phyloP scores from a whole-genome alignment of 768 basidiomycete species.

The Kwoniella newhampshirensis region DNA sequence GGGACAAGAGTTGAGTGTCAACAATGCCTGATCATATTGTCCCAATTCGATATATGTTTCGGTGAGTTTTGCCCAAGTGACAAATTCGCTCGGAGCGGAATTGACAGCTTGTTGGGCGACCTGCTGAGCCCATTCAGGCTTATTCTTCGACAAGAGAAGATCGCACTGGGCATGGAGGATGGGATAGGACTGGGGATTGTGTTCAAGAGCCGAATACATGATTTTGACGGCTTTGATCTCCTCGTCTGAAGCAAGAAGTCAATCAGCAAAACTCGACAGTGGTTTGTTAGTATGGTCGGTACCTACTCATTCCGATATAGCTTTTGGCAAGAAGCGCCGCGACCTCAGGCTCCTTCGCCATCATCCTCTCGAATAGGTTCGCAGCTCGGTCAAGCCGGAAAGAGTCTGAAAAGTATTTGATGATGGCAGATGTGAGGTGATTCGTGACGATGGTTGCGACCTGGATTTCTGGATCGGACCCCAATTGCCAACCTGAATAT shows the following conservation, averaged over 20 bases:
- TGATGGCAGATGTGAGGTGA: conserved; percentile 87
- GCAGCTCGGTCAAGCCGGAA: conserved; percentile 82
- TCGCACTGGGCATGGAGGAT: conserved; percentile 93
- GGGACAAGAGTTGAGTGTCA: conserved; percentile 97
- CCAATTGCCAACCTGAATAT: conserved; percentile 99
- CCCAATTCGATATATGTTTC: conserved; percentile 89
- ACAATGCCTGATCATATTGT: conserved; percentile 77
- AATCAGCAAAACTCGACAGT: neutral
- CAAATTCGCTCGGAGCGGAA: conserved; percentile 96
- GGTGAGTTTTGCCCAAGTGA: conserved; percentile 97
- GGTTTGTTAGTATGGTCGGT: neutral
- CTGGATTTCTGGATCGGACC: conserved; percentile 97
- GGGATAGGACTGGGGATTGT: conserved; percentile 88
- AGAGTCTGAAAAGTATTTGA: conserved; percentile 95
- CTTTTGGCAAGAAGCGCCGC: conserved; percentile 79
- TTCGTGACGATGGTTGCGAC: conserved; percentile 96
- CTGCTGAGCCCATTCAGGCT: conserved; percentile 82
- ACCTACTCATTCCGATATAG: conserved; percentile 96
- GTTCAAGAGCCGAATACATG: conserved; percentile 75
- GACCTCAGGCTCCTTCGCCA: conserved; percentile 83
- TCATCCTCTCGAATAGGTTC: conserved; percentile 88
- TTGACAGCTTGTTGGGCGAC: conserved; percentile 94
- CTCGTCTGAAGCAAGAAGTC: conserved; percentile 64
- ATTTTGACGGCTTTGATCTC: conserved; percentile 98
- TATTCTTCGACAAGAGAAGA: conserved; percentile 82